Evolutionary conservation across 108 stramenopile genomes (phyloP).

Genomic region (Skeletonema costatum): DNA sequence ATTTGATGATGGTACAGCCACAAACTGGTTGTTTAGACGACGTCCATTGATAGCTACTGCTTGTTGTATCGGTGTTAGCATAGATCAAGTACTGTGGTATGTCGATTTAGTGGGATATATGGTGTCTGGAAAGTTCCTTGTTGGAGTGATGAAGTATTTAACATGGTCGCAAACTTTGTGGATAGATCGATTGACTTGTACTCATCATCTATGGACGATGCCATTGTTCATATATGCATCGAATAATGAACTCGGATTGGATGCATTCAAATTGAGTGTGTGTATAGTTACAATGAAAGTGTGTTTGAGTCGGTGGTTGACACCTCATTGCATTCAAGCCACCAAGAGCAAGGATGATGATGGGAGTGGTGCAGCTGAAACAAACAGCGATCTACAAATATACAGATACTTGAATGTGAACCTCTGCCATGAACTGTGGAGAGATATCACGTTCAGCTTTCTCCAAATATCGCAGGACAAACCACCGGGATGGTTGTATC

Average conservation of each 20-base stretch:
- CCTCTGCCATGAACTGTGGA: constrained; percentile 72
- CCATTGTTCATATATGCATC: constrained; percentile 64
- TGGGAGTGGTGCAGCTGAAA: not conserved
- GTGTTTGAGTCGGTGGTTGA: constrained; percentile 60
- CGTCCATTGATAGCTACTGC: constrained; percentile 64
- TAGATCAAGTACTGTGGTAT: constrained; percentile 86
- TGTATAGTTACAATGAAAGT: constrained; percentile 62
- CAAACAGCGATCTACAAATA: constrained; percentile 21
- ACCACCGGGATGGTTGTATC: constrained; percentile 43
- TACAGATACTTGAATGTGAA: constrained; percentile 76
- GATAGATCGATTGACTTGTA: constrained; percentile 64
- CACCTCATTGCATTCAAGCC: constrained; percentile 50
- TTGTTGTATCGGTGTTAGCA: constrained; percentile 69
- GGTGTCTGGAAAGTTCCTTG: constrained; percentile 57
- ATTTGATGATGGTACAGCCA: not conserved
- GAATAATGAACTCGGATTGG: constrained; percentile 30
- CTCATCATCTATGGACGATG: constrained; percentile 89
- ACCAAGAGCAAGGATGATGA: not conserved
- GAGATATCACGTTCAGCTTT: constrained; percentile 58
- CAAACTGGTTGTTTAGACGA: constrained; percentile 27
- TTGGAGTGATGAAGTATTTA: constrained; percentile 81
- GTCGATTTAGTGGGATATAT: constrained; percentile 52
- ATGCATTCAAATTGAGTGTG: constrained; percentile 55
- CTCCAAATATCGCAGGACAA: constrained; percentile 63
- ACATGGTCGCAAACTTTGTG: constrained; percentile 72